Conservation (phyloP, 2,329 filamentous ascomycete species). For the Sordariomycetes sp. region DNA sequence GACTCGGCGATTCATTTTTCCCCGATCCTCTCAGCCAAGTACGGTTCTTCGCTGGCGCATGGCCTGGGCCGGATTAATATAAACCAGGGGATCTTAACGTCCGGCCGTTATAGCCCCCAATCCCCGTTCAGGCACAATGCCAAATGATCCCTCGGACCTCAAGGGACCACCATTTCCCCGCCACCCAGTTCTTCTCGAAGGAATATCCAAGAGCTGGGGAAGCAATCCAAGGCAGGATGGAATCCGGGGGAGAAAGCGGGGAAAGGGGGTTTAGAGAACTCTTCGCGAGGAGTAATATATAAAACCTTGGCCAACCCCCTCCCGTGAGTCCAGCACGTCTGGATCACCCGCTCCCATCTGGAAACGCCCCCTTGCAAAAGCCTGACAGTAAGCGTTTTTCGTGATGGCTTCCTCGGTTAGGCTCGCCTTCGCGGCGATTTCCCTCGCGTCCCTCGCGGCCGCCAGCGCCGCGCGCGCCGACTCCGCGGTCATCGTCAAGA, state of each 20-base stretch:
- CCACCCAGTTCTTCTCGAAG: neutral
- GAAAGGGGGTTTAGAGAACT: too few species aligned
- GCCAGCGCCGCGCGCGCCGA: neutral
- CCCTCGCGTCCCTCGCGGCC: neutral
- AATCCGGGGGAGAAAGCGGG: neutral
- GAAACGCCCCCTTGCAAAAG: too few species aligned
- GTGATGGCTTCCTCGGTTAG: neutral
- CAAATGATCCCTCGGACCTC: neutral
- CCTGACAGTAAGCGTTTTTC: neutral
- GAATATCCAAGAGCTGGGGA: neutral
- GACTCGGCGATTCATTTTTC: too few species aligned
- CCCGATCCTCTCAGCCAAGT: too few species aligned
- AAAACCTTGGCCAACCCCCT: neutral
- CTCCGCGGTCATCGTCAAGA: constrained; percentile 1
- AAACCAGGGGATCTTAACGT: neutral
- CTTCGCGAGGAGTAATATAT: neutral
- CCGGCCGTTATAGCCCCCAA: neutral
- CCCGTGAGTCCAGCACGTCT: too few species aligned
- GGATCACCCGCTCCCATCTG: too few species aligned
- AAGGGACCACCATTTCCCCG: too few species aligned
- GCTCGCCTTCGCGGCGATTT: constrained; percentile 1
- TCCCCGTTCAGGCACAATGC: neutral
- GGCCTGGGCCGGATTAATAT: neutral
- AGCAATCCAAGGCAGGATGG: too few species aligned
- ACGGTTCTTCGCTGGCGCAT: neutral